Conservation (phyloP, 1,139 yeast species). For the Suhomyces panamericanus region DNA sequence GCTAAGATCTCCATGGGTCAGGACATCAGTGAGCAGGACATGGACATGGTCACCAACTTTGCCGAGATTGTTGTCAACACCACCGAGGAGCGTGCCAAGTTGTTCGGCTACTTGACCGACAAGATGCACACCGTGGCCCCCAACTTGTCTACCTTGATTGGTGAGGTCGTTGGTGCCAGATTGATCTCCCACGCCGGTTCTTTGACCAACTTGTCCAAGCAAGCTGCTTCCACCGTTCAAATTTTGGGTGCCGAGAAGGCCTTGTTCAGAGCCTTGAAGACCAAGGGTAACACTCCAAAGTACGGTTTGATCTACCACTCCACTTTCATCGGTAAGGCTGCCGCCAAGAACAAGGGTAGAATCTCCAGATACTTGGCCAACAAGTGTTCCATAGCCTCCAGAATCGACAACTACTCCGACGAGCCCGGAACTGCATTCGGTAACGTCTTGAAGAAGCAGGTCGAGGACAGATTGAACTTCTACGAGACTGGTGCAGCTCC, state of each 20-base stretch:
- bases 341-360: constrained; percentile 98
- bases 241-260: constrained; percentile 99
- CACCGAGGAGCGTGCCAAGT: constrained; percentile 87
- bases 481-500: constrained; percentile 97
- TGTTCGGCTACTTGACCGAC: constrained; percentile 84
- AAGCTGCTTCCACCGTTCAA: constrained; percentile 98
- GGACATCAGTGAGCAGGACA: constrained; percentile 91
- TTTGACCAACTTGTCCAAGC: constrained; percentile 88
- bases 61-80: constrained; percentile 94
- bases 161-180: constrained; percentile 98
- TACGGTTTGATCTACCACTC: constrained; percentile 97
- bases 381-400: constrained; percentile 97
- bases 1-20: constrained; percentile 99
- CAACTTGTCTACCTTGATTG: constrained; percentile 90
- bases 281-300: constrained; percentile 98
- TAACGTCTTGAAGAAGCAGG: constrained; percentile 88
- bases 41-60: constrained; percentile 84
- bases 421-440: constrained; percentile 89
- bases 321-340: constrained; percentile 94
- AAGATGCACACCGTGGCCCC: constrained; percentile 99
- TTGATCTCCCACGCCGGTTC: constrained; percentile 98
- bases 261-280: constrained; percentile 94
- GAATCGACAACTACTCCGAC: constrained; percentile 94
- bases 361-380: constrained; percentile 97
- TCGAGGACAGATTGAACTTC: constrained; percentile 94